These are phyloP conservation scores for Arthromyces matolae DNA, from an alignment of 768 basidiomycete genomes.

Conservation along the genomic window DNA sequence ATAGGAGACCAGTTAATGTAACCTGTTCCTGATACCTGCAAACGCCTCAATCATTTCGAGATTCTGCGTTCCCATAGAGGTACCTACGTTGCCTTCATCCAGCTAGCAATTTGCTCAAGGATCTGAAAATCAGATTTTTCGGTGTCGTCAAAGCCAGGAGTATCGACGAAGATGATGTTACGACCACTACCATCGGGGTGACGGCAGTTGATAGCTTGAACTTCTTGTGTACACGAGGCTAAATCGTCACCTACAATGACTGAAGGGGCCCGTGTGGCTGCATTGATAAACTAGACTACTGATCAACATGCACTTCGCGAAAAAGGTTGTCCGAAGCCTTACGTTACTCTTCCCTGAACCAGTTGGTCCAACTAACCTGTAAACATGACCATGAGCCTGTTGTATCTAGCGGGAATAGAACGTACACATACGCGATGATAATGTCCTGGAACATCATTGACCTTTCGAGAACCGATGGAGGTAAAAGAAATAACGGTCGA, in stretches of 20 bases:
- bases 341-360: slow-evolving; percentile 29
- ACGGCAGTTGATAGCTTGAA: slow-evolving; percentile 15
- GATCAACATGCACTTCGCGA: neutral
- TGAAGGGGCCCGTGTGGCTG: slow-evolving; percentile 5
- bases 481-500: neutral
- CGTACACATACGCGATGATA: slow-evolving; percentile 15
- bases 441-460: slow-evolving; percentile 12
- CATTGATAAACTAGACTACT: slow-evolving; percentile 23
- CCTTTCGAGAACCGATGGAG: neutral
- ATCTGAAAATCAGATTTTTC: slow-evolving; percentile 20
- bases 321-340: slow-evolving; percentile 5
- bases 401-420: neutral
- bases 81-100: slow-evolving; percentile 24
- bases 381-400: neutral
- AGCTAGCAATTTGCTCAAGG: slow-evolving; percentile 21
- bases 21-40: slow-evolving; percentile 23
- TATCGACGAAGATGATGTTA: slow-evolving; percentile 21
- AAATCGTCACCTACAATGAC: slow-evolving; percentile 17
- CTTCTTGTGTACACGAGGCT: slow-evolving; percentile 19
- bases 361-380: slow-evolving; percentile 27
- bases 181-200: slow-evolving; percentile 18
- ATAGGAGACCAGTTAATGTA: slow-evolving; percentile 36
- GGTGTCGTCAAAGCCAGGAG: slow-evolving; percentile 27
- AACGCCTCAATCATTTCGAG: too few relatives aligned
- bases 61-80: too few relatives aligned